Evolutionary conservation across 257 asterid genomes (phyloP).

Genomic region (Solanum appendiculatum): DNA sequence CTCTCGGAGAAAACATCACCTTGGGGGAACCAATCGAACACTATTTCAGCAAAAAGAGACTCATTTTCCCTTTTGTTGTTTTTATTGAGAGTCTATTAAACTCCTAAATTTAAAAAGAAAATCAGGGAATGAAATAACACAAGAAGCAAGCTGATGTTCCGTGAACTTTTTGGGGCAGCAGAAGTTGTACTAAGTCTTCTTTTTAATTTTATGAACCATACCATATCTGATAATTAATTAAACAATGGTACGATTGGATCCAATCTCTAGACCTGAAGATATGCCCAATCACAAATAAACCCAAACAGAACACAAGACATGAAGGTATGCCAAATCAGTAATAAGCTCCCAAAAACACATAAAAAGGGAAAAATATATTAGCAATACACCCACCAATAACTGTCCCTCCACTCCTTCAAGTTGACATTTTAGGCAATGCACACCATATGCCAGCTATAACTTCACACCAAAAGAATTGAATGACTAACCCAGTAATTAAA

Average conservation of each 20-base stretch:
- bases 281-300: background rate
- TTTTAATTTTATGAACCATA: background rate
- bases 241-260: background rate
- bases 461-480: background rate
- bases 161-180: background rate
- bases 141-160: background rate
- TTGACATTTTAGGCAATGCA: background rate
- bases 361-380: background rate
- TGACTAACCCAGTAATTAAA: background rate
- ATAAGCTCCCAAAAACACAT: background rate
- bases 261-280: background rate
- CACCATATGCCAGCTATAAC: background rate
- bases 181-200: background rate
- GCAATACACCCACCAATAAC: background rate
- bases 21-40: background rate
- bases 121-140: background rate
- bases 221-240: background rate
- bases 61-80: background rate
- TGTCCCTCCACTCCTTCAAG: background rate
- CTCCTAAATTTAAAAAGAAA: background rate
- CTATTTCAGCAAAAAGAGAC: background rate
- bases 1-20: background rate
- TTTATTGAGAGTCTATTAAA: background rate
- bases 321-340: background rate
- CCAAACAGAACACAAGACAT: background rate